A percentile compares a stretch with the other conserved stretches of the same genome.
phyloP scores from a whole-genome alignment of 345 rosid genomes.

The Citrus mangshanensis region DNA sequence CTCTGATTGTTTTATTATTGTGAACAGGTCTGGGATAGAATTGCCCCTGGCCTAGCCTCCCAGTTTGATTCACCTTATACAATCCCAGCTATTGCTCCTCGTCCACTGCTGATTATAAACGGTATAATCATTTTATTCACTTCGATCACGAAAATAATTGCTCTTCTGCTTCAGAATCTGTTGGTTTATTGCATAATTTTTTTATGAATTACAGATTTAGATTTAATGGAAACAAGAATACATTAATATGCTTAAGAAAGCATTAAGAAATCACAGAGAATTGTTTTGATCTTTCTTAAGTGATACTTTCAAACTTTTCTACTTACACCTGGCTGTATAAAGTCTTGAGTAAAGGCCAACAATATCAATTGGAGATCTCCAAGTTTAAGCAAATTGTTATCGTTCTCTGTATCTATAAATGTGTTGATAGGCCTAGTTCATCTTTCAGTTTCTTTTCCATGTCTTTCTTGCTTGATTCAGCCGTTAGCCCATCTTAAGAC shows the following conservation, averaged over 20 bases:
- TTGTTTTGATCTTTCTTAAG: background rate
- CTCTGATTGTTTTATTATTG: slow-evolving; percentile 9
- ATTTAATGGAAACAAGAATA: background rate
- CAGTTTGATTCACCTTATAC: slow-evolving; percentile 70
- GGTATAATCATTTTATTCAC: slow-evolving; percentile 37
- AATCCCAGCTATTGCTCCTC: slow-evolving; percentile 62
- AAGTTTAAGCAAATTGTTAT: background rate
- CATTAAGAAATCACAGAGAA: background rate
- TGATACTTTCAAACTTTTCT: background rate
- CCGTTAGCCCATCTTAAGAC: background rate
- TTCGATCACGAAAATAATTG: background rate
- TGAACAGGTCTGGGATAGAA: slow-evolving; percentile 82
- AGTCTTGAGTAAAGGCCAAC: background rate
- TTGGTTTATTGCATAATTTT: background rate
- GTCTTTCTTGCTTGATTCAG: background rate
- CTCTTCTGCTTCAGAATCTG: background rate
- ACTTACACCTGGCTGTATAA: background rate
- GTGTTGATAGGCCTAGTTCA: background rate
- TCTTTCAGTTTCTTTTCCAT: background rate
- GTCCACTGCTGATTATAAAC: slow-evolving; percentile 64
- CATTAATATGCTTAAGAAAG: background rate
- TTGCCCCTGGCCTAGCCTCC: slow-evolving; percentile 85
- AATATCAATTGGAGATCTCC: background rate
- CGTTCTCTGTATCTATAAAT: background rate
- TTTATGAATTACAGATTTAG: background rate